phyloP scores from a whole-genome alignment of 306 rosid genomes.

The peach (Prunus persica) region DNA sequence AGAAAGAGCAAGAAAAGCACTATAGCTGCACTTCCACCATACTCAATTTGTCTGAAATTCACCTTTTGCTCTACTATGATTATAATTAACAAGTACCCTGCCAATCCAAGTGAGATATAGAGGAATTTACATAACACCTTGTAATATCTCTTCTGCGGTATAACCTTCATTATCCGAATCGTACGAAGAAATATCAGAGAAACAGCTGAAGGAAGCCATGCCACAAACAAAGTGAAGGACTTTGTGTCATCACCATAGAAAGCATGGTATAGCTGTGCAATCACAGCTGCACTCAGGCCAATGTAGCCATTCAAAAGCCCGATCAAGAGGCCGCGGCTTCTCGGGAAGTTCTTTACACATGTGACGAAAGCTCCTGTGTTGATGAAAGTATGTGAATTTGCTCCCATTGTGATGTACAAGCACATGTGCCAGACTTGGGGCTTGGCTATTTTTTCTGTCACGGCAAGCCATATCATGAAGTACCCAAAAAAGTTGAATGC shows the following conservation, averaged over 20 bases:
- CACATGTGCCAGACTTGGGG: slow-evolving; percentile 24
- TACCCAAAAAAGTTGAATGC: slow-evolving; percentile 26
- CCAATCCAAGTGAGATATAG: slow-evolving; percentile 18
- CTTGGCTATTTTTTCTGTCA: slow-evolving; percentile 4
- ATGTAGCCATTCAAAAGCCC: slow-evolving; percentile 25
- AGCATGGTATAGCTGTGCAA: slow-evolving; percentile 26
- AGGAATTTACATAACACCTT: slow-evolving; percentile 17
- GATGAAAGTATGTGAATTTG: slow-evolving; percentile 25
- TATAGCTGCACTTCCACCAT: slow-evolving; percentile 16
- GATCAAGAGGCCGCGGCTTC: slow-evolving; percentile 15
- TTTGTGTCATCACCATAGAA: slow-evolving; percentile 18
- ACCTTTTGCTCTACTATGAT: slow-evolving; percentile 13
- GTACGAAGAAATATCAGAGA: slow-evolving; percentile 14
- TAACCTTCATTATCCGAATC: slow-evolving; percentile 13
- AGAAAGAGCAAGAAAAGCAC: slow-evolving; percentile 27
- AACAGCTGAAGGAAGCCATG: slow-evolving; percentile 21
- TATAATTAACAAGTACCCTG: slow-evolving; percentile 15
- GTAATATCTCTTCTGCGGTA: slow-evolving; percentile 23
- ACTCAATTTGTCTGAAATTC: slow-evolving; percentile 9
- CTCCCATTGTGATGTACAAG: slow-evolving; percentile 22
- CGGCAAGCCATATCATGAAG: slow-evolving; percentile 33
- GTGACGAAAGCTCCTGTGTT: slow-evolving; percentile 22
- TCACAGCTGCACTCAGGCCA: slow-evolving; percentile 19
- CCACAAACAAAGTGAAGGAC: slow-evolving; percentile 24
- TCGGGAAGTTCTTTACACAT: slow-evolving; percentile 26